Evolutionary conservation across 257 asterid species (phyloP).

Genomic region (Apocynum venetum): DNA sequence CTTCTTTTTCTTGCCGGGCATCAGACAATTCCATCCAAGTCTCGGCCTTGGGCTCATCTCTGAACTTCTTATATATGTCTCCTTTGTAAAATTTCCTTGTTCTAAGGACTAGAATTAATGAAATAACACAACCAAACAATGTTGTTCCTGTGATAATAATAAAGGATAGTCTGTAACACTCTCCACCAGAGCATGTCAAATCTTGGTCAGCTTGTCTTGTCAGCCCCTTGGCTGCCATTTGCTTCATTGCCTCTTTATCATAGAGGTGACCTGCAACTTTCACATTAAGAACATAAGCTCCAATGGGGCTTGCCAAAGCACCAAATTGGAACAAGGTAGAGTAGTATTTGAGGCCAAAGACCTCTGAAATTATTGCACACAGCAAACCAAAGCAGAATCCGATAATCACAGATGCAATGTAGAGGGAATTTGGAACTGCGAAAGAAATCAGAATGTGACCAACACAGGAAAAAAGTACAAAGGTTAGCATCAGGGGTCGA

Average conservation of each 20-base stretch:
- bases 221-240: constrained; percentile 31
- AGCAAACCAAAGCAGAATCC: constrained; percentile 37
- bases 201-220: constrained; percentile 29
- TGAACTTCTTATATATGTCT: constrained; percentile 41
- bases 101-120: constrained; percentile 38
- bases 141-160: constrained; percentile 36
- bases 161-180: constrained; percentile 39
- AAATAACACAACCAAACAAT: constrained; percentile 24
- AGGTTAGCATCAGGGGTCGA: constrained; percentile 32
- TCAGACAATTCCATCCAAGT: neutral
- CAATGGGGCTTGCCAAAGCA: constrained; percentile 42
- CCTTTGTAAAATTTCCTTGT: constrained; percentile 43
- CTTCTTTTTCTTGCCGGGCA: neutral
- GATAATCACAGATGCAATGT: constrained; percentile 29
- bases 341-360: constrained; percentile 37
- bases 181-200: constrained; percentile 34
- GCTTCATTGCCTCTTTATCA: constrained; percentile 38
- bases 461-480: constrained; percentile 27
- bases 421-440: constrained; percentile 30
- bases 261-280: constrained; percentile 39
- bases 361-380: constrained; percentile 33
- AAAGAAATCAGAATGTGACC: constrained; percentile 32
- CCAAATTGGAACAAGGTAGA: constrained; percentile 40
- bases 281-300: constrained; percentile 41
- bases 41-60: constrained; percentile 13